Base-by-base conservation (phyloP, 2,329 filamentous ascomycete species). In the Leptographium wingfieldii region DNA sequence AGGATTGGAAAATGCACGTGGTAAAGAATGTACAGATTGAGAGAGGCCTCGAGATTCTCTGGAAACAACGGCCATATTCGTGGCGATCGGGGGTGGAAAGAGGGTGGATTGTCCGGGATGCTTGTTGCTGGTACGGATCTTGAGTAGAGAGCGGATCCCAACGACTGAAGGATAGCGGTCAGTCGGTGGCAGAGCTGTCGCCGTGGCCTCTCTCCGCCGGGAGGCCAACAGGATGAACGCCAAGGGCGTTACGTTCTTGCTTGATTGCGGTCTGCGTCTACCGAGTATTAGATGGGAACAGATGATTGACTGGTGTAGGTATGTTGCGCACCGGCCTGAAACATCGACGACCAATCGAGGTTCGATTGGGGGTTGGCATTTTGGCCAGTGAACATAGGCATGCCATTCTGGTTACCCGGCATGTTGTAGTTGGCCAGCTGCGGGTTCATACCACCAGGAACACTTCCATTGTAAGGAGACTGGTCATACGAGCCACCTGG, bases 281-380 rank as follows among this genome's bases (percentile, higher is more conserved):
- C 73, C 80, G 79, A 80, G 81, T 77, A 78, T 85, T 85, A 79
- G 85, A 75, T 72, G 78, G 75, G 74, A 33, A 56, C 33, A 40
- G 14, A 25, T 25, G 12, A 14, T 56, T 76, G 76, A 74, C 77
- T 81, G 77, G 81, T 80, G 74, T 82, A 84, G 73, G 79, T 77
- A 74, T 83, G 22, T 73, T 86, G 82, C 76, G 82, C 79, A 80
- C 84, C 84, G 76, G 84, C 74, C 76, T 85, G 86, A 77, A 89
- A 89, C 83, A 90, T 87, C 71, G 86, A 81, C 69, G 85, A 81
- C 87, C 87, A 90, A 75, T 90, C 86, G 76, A 87, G 76, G 76
- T 80, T 74, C 71, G 78, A 76, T 74, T 81, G 78, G 74, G 84
- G 82, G 72, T 80, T 79, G 73, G 79, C 74, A 73, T 80, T 80